Evolutionary conservation across 2,329 filamentous ascomycete genomes (phyloP).

Genomic region (Exophiala phaeomuriformis): DNA sequence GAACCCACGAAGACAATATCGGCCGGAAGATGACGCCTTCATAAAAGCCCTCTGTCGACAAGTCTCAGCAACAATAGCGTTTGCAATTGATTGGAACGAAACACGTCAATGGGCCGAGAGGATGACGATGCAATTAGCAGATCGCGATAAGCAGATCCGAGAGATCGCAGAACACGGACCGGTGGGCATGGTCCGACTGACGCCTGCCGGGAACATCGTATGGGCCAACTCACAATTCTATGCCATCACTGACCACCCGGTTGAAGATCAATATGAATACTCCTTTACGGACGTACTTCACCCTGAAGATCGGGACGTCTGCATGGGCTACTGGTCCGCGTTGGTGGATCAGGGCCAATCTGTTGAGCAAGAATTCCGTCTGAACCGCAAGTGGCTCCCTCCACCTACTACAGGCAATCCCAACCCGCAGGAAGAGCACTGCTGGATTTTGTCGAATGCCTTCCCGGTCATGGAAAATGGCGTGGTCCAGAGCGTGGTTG

Average conservation of each 20-base stretch:
- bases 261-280: slow-evolving; percentile 14
- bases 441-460: slow-evolving; percentile 17
- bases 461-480: slow-evolving; percentile 27
- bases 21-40: slow-evolving; percentile 15
- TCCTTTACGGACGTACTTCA: slow-evolving; percentile 21
- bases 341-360: slow-evolving; percentile 4
- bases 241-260: slow-evolving; percentile 20
- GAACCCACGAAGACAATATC: slow-evolving; percentile 18
- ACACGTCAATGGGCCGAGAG: slow-evolving; percentile 14
- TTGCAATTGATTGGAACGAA: slow-evolving; percentile 16
- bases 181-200: slow-evolving; percentile 12
- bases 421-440: slow-evolving; percentile 12
- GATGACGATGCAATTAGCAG: slow-evolving; percentile 15
- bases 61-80: slow-evolving; percentile 14
- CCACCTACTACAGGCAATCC: slow-evolving; percentile 14
- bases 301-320: slow-evolving; percentile 10
- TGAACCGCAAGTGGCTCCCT: slow-evolving; percentile 17
- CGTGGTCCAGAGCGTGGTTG: slow-evolving; percentile 29
- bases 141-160: slow-evolving; percentile 16
- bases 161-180: slow-evolving; percentile 20
- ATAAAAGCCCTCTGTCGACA: slow-evolving; percentile 17
- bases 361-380: slow-evolving; percentile 10
- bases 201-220: slow-evolving; percentile 8
- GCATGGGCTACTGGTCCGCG: slow-evolving; percentile 2
- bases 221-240: slow-evolving; percentile 23